These are phyloP conservation scores for Ceratobasidium sp. DNA, from an alignment of 1,284 basidiomycete genomes.

Conservation along the genomic window DNA sequence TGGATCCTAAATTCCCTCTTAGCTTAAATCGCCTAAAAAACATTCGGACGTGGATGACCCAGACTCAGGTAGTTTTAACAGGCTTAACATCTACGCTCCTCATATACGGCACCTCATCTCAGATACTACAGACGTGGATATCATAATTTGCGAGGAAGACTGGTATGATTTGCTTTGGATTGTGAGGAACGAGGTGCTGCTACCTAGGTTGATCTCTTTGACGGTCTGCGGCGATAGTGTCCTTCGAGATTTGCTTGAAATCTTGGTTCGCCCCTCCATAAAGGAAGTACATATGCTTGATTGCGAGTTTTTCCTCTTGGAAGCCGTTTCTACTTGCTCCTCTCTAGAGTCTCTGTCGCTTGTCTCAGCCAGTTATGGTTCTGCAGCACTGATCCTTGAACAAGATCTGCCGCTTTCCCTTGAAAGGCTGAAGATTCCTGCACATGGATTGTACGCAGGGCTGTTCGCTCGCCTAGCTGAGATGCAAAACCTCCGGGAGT, in stretches of 20 bases:
- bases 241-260: neutral
- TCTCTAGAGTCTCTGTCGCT: neutral
- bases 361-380: neutral
- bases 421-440: neutral
- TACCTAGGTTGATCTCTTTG: neutral
- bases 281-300: neutral
- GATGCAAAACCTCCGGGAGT: neutral
- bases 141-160: neutral
- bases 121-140: neutral
- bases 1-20: too few species aligned
- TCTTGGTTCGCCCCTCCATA: neutral
- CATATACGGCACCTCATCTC: neutral
- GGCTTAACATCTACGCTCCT: conserved; percentile 1
- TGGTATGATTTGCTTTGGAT: neutral
- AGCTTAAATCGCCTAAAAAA: neutral
- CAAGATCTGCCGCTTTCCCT: neutral
- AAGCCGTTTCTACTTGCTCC: neutral
- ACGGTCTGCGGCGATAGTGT: neutral
- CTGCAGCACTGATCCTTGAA: neutral
- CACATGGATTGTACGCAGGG: neutral
- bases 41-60: neutral
- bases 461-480: neutral
- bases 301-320: neutral
- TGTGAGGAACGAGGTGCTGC: neutral
- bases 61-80: too few species aligned